phyloP scores from a whole-genome alignment of 179 eudicot species.

The Patellifolia procumbens region DNA sequence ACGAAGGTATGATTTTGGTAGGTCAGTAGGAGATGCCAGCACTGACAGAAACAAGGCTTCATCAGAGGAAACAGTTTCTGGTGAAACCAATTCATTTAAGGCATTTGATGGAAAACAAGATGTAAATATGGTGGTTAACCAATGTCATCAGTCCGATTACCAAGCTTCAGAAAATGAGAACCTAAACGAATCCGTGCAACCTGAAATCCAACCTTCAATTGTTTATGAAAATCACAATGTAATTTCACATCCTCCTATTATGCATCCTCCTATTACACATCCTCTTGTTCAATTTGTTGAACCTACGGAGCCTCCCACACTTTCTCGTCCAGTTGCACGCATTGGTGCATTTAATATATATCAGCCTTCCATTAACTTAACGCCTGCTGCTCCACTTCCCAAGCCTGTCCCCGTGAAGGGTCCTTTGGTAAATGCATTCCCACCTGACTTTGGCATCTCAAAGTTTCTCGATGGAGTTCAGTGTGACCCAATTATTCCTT shows the following conservation, averaged over 20 bases:
- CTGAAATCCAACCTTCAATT: slow-evolving; percentile 25
- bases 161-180: slow-evolving; percentile 18
- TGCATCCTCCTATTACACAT: slow-evolving; percentile 12
- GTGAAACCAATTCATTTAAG: slow-evolving; percentile 46
- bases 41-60: slow-evolving; percentile 49
- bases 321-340: slow-evolving; percentile 58
- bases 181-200: slow-evolving; percentile 16
- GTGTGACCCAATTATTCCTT: slow-evolving; percentile 56
- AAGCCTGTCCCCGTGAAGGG: slow-evolving; percentile 49
- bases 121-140: slow-evolving; percentile 25
- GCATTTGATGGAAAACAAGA: slow-evolving; percentile 36
- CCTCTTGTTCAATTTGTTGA: slow-evolving; percentile 25
- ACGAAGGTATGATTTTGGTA: slow-evolving; percentile 46
- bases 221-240: slow-evolving; percentile 24
- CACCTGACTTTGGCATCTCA: slow-evolving; percentile 47
- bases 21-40: slow-evolving; percentile 38
- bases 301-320: slow-evolving; percentile 28
- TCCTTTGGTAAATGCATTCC: slow-evolving; percentile 49
- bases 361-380: slow-evolving; percentile 36
- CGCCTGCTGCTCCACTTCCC: slow-evolving; percentile 22
- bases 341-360: slow-evolving; percentile 67
- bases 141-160: slow-evolving; percentile 21
- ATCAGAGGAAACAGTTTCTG: slow-evolving; percentile 65
- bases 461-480: slow-evolving; percentile 48
- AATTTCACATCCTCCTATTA: neutral